Evolutionary conservation across 805 yeast genomes (phyloP), one percentile per base, ranked within the genome.

Genomic region (Yarrowia divulgata): DNA sequence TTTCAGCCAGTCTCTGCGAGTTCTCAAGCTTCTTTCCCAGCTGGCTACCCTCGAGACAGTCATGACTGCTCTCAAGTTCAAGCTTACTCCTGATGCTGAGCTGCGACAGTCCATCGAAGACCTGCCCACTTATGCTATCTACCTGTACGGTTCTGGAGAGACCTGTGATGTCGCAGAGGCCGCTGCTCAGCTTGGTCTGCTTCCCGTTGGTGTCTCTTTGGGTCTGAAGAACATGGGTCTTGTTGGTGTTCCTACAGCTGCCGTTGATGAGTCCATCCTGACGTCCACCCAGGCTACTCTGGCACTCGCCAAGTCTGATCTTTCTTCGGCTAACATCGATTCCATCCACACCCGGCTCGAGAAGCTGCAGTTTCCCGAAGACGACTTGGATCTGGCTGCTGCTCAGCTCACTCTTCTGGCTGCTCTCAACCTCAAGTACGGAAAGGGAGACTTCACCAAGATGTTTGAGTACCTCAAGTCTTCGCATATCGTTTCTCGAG

Each of bases 91-190:
- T 6, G 90, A 92, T 89, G 87, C 94, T 83, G 93, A 91, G 85
- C 91, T 90, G 84, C 89, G 94, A 85, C 84, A 85, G 78, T 85
- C 91, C 82, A 90, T 92, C 84, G 97, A 92, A 80, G 97, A 92
- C 85, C 89, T 93, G 34, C 13, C 50, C 42, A 45, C 40, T 16
- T 60, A 60, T 8, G 66, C 66, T 1, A 13, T 60, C 34, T 60
- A 60, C 52, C 18, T 60, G 34, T 60, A 45, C 42, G 66, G 66
- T 6, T 60, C 66, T 8, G 52, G 66, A 0, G 66, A 60, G 42
- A 7, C 40, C 7, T 32, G 50, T 14, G n/a, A 60, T 10, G 14
- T 60, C 9, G 52, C n/a, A 6, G 66, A 45, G 10, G 66, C 52
- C 13, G 66, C 66, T 18, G 2, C 66, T 45, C 66, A 60, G 37